Evolutionary conservation across 2,329 filamentous ascomycete species (phyloP).

Genomic region (Aureobasidium namibiae): DNA sequence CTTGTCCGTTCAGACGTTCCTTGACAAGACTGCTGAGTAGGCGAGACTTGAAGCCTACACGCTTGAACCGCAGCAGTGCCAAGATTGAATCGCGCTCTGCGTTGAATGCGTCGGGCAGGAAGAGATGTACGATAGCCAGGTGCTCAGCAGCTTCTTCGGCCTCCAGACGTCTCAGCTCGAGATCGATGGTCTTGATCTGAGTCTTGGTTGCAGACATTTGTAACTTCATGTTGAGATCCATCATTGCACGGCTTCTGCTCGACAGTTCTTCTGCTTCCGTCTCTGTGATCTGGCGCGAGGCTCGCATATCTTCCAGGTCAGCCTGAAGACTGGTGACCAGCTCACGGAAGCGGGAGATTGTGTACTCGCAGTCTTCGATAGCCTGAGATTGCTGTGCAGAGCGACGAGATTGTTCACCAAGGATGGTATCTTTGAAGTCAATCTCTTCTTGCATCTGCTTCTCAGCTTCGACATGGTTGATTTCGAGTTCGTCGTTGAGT

Average conservation of each 20-base stretch:
- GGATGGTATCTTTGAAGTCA: conserved; percentile 75
- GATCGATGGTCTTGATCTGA: conserved; percentile 87
- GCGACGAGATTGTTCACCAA: conserved; percentile 71
- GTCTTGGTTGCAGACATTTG: conserved; percentile 85
- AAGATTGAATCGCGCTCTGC: conserved; percentile 78
- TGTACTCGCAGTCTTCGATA: conserved; percentile 84
- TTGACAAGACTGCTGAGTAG: conserved; percentile 71
- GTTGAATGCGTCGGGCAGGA: conserved; percentile 77
- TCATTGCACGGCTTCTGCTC: conserved; percentile 82
- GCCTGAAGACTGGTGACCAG: conserved; percentile 77
- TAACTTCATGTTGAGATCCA: conserved; percentile 92
- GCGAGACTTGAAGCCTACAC: conserved; percentile 79
- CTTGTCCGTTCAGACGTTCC: conserved; percentile 63
- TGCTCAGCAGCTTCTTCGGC: conserved; percentile 85
- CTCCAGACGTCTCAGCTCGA: conserved; percentile 78
- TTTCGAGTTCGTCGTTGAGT: conserved; percentile 87
- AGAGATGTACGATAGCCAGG: conserved; percentile 78
- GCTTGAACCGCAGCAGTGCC: conserved; percentile 77
- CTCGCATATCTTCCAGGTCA: conserved; percentile 85
- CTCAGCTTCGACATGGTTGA: conserved; percentile 86
- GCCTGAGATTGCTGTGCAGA: conserved; percentile 68
- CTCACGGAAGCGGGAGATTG: conserved; percentile 78
- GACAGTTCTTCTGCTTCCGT: conserved; percentile 86
- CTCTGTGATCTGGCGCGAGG: conserved; percentile 86
- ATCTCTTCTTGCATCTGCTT: conserved; percentile 92